phyloP scores from a whole-genome alignment of 2,329 filamentous ascomycete genomes.

The Fusarium xyrophilum region DNA sequence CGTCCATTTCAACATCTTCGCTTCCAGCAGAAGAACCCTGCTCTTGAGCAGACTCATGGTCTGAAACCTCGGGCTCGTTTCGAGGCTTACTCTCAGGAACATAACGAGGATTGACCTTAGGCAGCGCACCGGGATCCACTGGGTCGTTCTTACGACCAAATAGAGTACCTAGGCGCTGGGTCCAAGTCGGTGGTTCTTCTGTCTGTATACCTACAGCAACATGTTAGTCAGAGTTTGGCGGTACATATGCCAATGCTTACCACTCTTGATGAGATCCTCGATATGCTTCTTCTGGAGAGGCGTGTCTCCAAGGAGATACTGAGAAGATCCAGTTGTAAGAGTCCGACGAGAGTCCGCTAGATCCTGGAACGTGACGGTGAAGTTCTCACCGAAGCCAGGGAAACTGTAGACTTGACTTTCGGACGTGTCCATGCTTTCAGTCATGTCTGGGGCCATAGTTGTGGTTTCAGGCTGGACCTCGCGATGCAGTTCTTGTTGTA shows the following conservation, averaged over 20 bases:
- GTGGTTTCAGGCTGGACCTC: neutral
- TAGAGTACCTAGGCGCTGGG: slow-evolving; percentile 8
- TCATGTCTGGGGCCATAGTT: neutral
- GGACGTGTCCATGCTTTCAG: neutral
- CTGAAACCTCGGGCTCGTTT: neutral
- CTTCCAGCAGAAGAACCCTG: neutral
- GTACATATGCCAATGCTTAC: slow-evolving; percentile 23
- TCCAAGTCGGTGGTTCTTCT: slow-evolving; percentile 11
- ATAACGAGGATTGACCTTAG: slow-evolving; percentile 22
- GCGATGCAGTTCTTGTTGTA: neutral
- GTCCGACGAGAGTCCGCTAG: slow-evolving; percentile 23
- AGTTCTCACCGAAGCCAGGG: slow-evolving; percentile 6
- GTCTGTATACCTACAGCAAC: slow-evolving; percentile 21
- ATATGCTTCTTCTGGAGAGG: slow-evolving; percentile 40
- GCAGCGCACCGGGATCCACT: slow-evolving; percentile 28
- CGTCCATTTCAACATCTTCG: slow-evolving; percentile 11
- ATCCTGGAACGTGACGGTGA: slow-evolving; percentile 25
- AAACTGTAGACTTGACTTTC: neutral
- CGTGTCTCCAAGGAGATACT: slow-evolving; percentile 45
- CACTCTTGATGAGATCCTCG: slow-evolving; percentile 27
- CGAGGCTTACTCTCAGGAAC: slow-evolving; percentile 30
- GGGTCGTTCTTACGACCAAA: neutral
- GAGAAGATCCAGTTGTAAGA: slow-evolving; percentile 36
- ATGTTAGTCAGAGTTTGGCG: neutral
- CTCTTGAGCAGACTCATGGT: neutral